These are phyloP conservation scores for Lepidium africanum DNA, from an alignment of 345 rosid species.

Conservation along the genomic window DNA sequence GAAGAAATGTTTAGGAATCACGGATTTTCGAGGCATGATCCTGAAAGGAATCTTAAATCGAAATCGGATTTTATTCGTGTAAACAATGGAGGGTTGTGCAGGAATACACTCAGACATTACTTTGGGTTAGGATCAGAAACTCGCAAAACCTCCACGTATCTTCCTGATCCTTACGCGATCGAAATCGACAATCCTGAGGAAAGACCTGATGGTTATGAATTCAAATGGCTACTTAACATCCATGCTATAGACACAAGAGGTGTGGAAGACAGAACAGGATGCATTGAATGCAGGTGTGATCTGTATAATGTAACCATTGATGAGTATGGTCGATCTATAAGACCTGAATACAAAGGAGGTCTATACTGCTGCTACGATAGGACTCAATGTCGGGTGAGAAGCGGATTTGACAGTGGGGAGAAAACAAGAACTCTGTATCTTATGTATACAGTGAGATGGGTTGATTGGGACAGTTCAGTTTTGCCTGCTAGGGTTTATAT, in stretches of 20 bases:
- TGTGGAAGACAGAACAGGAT: constrained; percentile 60
- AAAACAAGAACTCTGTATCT: constrained; percentile 46
- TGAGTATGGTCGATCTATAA: constrained; percentile 38
- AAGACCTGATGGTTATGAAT: constrained; percentile 59
- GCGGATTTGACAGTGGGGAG: constrained; percentile 42
- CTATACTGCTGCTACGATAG: constrained; percentile 58
- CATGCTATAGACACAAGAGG: constrained; percentile 90
- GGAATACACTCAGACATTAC: constrained; percentile 36
- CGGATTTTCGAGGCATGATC: constrained; percentile 11
- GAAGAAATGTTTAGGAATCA: constrained; percentile 3
- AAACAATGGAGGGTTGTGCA: constrained; percentile 66
- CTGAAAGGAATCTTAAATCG: neutral
- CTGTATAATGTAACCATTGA: constrained; percentile 64
- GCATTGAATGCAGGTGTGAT: constrained; percentile 71
- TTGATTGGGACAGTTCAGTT: constrained; percentile 53
- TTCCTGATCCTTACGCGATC: constrained; percentile 86
- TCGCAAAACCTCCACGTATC: constrained; percentile 44
- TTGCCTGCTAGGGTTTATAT: constrained; percentile 64
- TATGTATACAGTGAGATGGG: constrained; percentile 62
- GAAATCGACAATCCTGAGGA: constrained; percentile 61
- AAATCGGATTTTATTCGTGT: constrained; percentile 23
- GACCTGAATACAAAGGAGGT: constrained; percentile 65
- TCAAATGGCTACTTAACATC: constrained; percentile 67
- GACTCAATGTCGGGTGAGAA: constrained; percentile 49
- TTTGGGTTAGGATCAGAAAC: constrained; percentile 90